Evolutionary conservation across 805 yeast species (phyloP), one percentile per base, ranked within the genome.

Genomic region (Ogataea saltuana): DNA sequence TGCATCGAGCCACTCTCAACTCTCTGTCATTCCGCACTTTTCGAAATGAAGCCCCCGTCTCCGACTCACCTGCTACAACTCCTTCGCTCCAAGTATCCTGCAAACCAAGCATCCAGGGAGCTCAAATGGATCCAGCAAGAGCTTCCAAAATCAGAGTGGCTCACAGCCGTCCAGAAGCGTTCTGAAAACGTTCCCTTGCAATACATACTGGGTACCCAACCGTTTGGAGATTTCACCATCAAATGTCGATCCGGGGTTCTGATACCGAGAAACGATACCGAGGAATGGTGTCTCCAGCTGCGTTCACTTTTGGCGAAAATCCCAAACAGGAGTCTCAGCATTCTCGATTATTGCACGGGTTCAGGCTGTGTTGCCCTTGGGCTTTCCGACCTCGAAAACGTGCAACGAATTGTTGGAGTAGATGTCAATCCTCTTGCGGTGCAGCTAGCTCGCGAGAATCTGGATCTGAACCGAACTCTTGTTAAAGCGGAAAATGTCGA

Each of bases 201-300:
- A 61, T 90, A 91, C 61, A 77, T 91, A 9, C 66, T 91, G 8
- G 89, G 93, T 0, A 65, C 80, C 0, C 97, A 90, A 64, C 98
- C 98, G 1, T 91, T 91, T 68, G 95, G 93, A 0, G 56, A 61
- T 2, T 58, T 91, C 37, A 78, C 76, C 10, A 72, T 91, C 4
- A 44, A 55, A 19, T 87, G 96, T 55, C 55, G 63, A 21, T 68
- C 67, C 1, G 80, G 80, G 0, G 97, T 88, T 2, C 66, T 91
- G 46, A 90, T 91, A 20, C 98, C 99, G 0, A 66, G 99, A 38
- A 82, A 91, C 85, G 99, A 91, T 59, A 91, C 99, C 0, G 98
- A 91, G 60, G 96, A 88, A 56, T 91, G 97, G 97, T 69, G 76
- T 8, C 26, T 67, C 21, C 71, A 71, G 42, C 58, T 85, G 16